Percentiles rank a stretch among this genome's conserved stretches.
These are phyloP conservation scores for Floccularia luteovirens DNA, from an alignment of 768 basidiomycete genomes.

Conservation along the genomic window DNA sequence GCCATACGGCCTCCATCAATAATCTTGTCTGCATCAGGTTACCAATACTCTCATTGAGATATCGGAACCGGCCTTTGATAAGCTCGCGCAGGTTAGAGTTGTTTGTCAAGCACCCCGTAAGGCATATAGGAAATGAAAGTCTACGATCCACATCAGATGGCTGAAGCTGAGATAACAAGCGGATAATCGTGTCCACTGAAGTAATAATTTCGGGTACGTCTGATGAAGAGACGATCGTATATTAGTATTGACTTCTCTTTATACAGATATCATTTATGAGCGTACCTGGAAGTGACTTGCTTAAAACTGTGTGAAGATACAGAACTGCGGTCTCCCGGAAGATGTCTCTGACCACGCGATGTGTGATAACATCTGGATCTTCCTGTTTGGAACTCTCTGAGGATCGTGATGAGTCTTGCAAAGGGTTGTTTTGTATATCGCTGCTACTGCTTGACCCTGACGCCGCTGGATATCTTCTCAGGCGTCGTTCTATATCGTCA, in stretches of 20 bases:
- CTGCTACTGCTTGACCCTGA: conserved; percentile 21
- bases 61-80: conserved; percentile 48
- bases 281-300: conserved; percentile 63
- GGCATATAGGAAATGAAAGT: conserved; percentile 64
- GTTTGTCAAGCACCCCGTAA: conserved; percentile 70
- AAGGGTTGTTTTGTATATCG: conserved; percentile 21
- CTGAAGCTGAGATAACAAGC: conserved; percentile 44
- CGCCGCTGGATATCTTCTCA: conserved; percentile 36
- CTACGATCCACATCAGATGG: conserved; percentile 58
- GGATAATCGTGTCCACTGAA: conserved; percentile 48
- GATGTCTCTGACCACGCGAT: conserved; percentile 45
- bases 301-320: conserved; percentile 67
- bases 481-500: conserved; percentile 59
- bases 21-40: conserved; percentile 50
- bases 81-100: conserved; percentile 50
- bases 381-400: no score
- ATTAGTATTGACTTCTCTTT: conserved; percentile 1
- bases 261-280: conserved; percentile 6
- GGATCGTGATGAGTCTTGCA: no score
- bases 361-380: conserved; percentile 21
- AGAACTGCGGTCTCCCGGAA: conserved; percentile 61
- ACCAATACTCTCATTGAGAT: conserved; percentile 49
- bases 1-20: conserved; percentile 67
- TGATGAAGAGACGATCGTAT: conserved; percentile 17
- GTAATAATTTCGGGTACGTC: conserved; percentile 66